Evolutionary conservation across 2,329 filamentous ascomycete species (phyloP).

Genomic region (Cadophora luteo-olivacea): DNA sequence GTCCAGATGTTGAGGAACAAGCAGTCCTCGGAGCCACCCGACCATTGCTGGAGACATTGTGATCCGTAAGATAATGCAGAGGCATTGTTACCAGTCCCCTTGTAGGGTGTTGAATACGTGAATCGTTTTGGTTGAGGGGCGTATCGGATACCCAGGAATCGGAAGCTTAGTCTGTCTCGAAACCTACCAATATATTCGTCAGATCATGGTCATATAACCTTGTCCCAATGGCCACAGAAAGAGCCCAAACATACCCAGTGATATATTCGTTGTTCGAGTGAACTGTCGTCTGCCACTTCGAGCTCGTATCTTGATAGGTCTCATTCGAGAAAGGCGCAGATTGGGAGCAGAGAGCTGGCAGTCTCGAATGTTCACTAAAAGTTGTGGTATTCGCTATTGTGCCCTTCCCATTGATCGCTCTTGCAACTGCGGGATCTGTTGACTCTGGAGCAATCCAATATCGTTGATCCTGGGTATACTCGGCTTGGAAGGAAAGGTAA

Average conservation of each 20-base stretch:
- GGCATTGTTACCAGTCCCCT: conserved; percentile 49
- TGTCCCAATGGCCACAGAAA: neutral
- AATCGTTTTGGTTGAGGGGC: conserved; percentile 37
- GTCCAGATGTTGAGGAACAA: conserved; percentile 61
- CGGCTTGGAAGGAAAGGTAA: conserved; percentile 33
- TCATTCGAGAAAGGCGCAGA: conserved; percentile 45
- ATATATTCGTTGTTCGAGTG: conserved; percentile 51
- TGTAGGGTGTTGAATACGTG: conserved; percentile 52
- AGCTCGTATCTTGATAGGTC: conserved; percentile 43
- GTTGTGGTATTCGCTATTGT: conserved; percentile 43
- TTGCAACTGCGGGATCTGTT: neutral
- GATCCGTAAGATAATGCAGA: conserved; percentile 52
- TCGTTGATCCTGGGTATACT: conserved; percentile 30
- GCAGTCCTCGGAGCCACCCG: conserved; percentile 58
- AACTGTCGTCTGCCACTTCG: conserved; percentile 49
- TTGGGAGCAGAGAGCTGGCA: conserved; percentile 58
- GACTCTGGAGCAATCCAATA: conserved; percentile 35
- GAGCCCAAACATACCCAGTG: conserved; percentile 48
- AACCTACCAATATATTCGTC: conserved; percentile 22
- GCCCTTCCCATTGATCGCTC: conserved; percentile 32
- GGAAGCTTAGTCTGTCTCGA: conserved; percentile 57
- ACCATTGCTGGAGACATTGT: conserved; percentile 50
- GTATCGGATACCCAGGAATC: conserved; percentile 38
- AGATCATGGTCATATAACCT: neutral
- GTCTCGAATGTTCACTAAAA: conserved; percentile 32